Base-by-base conservation (phyloP, 169 alveolate genomes). In the Eimeria sp. region DNA sequence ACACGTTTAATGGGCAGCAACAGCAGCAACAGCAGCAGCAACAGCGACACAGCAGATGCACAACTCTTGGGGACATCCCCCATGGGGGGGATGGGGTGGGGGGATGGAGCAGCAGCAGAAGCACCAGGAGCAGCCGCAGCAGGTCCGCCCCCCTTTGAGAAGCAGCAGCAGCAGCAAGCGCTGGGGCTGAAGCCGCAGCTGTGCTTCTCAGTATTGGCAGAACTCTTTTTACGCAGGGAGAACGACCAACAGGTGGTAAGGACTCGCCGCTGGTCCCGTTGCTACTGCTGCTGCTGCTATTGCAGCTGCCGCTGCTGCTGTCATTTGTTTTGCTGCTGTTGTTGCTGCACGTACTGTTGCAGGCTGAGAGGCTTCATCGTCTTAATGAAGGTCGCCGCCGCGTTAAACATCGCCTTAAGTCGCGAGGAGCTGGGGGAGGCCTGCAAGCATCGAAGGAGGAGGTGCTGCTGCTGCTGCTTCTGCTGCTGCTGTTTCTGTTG, bases 351-450 rank as follows among this genome's bases (percentile, higher is more conserved):
- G 65, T 76, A 22, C 61, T 76, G 63, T 34, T 76, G 51, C 88
- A 76, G 88, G 88, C 88, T 43, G 88, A 76, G 88, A 9, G 88
- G 16, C 88, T 76, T 63, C 88, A 76, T 25, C 88, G 88, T 4
- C 88, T 76, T n/a, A 76, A 76, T 45, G 88, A 76, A 30, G 88
- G 88, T 3, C 88, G 88, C 40, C 88, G 88, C 63, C 88, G 88
- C 63, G 88, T 76, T 16, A 76, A 76, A 27, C 51, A 76, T 45
- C 88, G 88, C 14, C 58, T 76, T 0, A 76, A 76, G 63, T 14
- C 88, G 20, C 58, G 88, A 40, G 51, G 88, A n/a, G 51, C 40
- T 22, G 63, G 14, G 58, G 88, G 88, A 34, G 88, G 63, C 22
- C 45, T 4, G 16, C 88, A 76, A 63, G 13, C 88, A 76, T 34